Evolutionary conservation across 2,329 filamentous ascomycete genomes (phyloP).

Genomic region (Claviceps quebecensis): DNA sequence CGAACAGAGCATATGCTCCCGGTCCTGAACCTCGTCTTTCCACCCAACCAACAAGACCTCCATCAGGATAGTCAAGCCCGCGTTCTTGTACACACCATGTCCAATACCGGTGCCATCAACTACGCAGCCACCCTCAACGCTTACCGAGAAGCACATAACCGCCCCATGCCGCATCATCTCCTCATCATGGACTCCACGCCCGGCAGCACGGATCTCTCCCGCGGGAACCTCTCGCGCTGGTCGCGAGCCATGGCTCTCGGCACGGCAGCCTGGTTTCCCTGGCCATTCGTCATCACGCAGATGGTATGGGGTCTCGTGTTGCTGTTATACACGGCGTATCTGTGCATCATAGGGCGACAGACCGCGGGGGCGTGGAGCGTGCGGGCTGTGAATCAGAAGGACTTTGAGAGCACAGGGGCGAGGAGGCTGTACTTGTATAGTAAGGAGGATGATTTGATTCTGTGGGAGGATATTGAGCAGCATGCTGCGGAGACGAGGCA

Average conservation of each 20-base stretch:
- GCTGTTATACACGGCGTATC: slow-evolving; percentile 20
- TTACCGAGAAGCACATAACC: slow-evolving; percentile 24
- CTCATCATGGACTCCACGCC: slow-evolving; percentile 40
- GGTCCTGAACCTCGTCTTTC: slow-evolving; percentile 26
- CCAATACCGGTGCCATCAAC: slow-evolving; percentile 44
- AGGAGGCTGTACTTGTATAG: slow-evolving; percentile 45
- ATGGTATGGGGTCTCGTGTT: slow-evolving; percentile 31
- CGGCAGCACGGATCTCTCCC: slow-evolving; percentile 28
- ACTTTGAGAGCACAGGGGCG: slow-evolving; percentile 20
- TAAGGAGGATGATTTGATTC: slow-evolving; percentile 41
- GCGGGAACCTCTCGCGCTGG: slow-evolving; percentile 33
- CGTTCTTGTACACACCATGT: slow-evolving; percentile 40
- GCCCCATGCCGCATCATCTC: slow-evolving; percentile 32
- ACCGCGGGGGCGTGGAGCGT: slow-evolving; percentile 26
- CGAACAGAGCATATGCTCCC: slow-evolving; percentile 32
- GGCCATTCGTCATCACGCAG: slow-evolving; percentile 35
- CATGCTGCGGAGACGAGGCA: slow-evolving; percentile 33
- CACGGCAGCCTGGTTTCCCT: slow-evolving; percentile 30
- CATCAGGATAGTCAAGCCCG: slow-evolving; percentile 32
- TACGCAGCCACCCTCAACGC: slow-evolving; percentile 34
- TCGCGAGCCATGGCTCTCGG: slow-evolving; percentile 39
- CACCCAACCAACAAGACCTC: slow-evolving; percentile 19
- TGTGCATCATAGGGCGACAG: slow-evolving; percentile 23
- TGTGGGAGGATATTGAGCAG: slow-evolving; percentile 38
- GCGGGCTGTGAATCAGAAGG: slow-evolving; percentile 22